Evolutionary conservation across 1,139 yeast genomes (phyloP).

Genomic region (Kodamaea sp.): DNA sequence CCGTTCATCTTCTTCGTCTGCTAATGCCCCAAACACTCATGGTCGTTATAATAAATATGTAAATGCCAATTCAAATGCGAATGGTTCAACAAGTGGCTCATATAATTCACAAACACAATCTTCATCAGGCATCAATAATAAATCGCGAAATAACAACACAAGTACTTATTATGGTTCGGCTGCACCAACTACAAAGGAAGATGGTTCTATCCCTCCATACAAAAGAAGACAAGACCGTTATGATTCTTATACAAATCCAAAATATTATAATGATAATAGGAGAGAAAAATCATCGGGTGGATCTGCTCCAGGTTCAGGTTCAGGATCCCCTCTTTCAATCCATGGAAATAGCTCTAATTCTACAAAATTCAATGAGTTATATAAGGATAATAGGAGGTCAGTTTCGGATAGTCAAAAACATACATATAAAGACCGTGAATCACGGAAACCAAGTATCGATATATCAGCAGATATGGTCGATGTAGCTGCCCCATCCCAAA

Average conservation of each 20-base stretch:
- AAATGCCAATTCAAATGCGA: background rate
- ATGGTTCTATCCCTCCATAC: background rate
- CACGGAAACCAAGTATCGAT: too few species aligned
- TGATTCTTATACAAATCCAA: background rate
- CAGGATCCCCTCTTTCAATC: background rate
- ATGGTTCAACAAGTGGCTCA: background rate
- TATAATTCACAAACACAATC: background rate
- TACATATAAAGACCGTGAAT: too few species aligned
- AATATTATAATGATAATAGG: background rate
- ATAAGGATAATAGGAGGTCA: too few species aligned
- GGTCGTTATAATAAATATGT: slow-evolving; percentile 12
- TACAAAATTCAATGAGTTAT: too few species aligned
- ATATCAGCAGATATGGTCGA: too few species aligned
- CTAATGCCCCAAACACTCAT: too few species aligned
- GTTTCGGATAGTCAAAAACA: too few species aligned
- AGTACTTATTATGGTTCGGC: slow-evolving; percentile 1
- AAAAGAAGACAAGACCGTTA: background rate
- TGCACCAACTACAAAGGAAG: background rate
- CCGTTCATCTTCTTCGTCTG: slow-evolving; percentile 4
- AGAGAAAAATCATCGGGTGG: background rate
- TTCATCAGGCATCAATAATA: background rate
- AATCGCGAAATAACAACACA: background rate
- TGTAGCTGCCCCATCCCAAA: too few species aligned
- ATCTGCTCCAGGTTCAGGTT: background rate
- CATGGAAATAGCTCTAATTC: background rate